Base-by-base conservation (phyloP, 192 early-diverging fungal species). In the Coemansia sp. region DNA sequence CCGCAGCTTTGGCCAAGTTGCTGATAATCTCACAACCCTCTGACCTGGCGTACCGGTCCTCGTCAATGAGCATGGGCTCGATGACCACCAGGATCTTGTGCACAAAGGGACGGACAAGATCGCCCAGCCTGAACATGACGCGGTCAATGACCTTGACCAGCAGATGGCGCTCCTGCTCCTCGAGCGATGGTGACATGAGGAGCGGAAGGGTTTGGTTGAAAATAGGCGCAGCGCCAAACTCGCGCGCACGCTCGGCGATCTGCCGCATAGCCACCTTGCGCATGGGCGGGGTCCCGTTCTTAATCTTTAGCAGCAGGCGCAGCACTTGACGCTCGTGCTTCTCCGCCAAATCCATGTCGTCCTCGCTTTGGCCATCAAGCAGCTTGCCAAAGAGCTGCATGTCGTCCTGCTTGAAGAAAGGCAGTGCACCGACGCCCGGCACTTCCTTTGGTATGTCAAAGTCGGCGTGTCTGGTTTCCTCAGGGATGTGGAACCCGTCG, bases 81-180 rank as follows among this genome's bases (percentile, higher is more conserved):
- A 98, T 96, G 0, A 98, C 96, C 9, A 97, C 95, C n/a, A 99
- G 88, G 60, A 99, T 97, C 74, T 95, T 95, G 87, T 98, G 97
- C 21, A 95, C 95, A 69, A 87, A 98, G 5, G 96, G 96, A 16
- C 95, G 91, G 6, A 95, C 97, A 36, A 95, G 86, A 56, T 95
- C 95, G 71, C 97, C 97, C 55, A 99, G 77, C 68, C 97, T 95
- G 84, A 95, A 94, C 65, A 99, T 76, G 59, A 94, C 90, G 62
- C 97, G 90, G 76, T 98, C 97, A 68, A 98, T 93, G 69, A 98
- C 96, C 73, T 98, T 99, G 46, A 96, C 96, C 57, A 99, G 77
- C 72, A 99, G 85, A 67, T 99, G 97, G 24, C 97, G 89, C 76
- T 99, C 96, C 79, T 98, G 96, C 73, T 98, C 95, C 77, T 99